phyloP scores from a whole-genome alignment of 2,329 filamentous ascomycete species.

The Sphaerulina populicola region DNA sequence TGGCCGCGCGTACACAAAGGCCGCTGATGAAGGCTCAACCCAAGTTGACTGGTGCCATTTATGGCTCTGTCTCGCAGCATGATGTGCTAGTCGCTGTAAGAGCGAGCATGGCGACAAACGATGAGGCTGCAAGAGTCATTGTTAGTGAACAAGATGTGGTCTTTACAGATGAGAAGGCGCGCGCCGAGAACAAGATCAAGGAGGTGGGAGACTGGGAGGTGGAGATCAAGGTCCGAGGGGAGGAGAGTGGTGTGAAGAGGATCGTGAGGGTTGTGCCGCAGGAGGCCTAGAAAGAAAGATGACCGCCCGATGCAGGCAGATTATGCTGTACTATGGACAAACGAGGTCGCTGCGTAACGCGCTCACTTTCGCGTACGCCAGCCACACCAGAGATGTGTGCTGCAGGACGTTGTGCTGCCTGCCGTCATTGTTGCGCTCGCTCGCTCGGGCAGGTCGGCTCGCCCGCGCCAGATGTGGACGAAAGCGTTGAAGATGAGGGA shows the following conservation, averaged over 20 bases:
- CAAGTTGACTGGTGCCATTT: constrained; percentile 34
- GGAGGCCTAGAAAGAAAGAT: constrained; percentile 13
- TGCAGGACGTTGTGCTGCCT: no score
- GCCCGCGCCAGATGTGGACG: no score
- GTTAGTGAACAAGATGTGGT: constrained; percentile 44
- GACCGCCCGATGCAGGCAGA: no score
- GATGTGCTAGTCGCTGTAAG: constrained; percentile 46
- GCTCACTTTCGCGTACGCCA: no score
- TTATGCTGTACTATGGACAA: no score
- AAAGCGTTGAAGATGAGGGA: no score
- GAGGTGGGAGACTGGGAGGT: constrained; percentile 46
- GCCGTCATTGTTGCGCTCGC: no score
- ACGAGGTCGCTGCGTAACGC: no score
- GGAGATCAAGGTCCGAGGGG: constrained; percentile 45
- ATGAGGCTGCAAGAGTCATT: constrained; percentile 45
- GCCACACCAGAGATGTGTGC: no score
- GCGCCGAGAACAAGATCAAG: constrained; percentile 40
- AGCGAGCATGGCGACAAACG: constrained; percentile 43
- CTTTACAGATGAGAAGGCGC: constrained; percentile 37
- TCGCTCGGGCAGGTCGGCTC: no score
- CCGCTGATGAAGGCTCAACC: constrained; percentile 15
- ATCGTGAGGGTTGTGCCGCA: constrained; percentile 38
- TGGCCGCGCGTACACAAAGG: constrained; percentile 24
- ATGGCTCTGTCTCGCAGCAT: constrained; percentile 48
- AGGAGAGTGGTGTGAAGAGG: constrained; percentile 36